Conservation (phyloP, 805 yeast species). For the Metschnikowia lachancei region DNA sequence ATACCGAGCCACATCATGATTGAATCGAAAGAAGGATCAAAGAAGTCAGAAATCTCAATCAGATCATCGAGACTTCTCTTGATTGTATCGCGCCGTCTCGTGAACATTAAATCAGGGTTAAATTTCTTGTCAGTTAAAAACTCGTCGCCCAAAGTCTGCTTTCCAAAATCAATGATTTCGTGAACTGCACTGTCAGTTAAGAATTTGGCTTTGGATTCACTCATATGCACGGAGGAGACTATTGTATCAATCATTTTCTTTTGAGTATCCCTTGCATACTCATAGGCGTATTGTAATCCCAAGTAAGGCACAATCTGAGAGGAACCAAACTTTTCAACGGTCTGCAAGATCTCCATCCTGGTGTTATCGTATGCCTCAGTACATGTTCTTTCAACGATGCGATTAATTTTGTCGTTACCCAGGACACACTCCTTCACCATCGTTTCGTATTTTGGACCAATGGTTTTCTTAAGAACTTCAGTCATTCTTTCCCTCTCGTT, state of each 20-base stretch:
- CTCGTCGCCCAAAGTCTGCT: conserved; percentile 59
- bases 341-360: conserved; percentile 47
- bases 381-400: conserved; percentile 58
- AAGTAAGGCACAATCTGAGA: conserved; percentile 52
- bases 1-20: conserved; percentile 48
- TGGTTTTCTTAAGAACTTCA: conserved; percentile 46
- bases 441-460: conserved; percentile 64
- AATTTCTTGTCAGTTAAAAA: conserved; percentile 60
- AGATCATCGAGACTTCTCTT: conserved; percentile 57
- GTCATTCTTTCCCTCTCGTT: conserved; percentile 48
- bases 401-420: conserved; percentile 58
- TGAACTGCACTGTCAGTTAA: conserved; percentile 60
- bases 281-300: conserved; percentile 63
- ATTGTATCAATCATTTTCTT: conserved; percentile 62
- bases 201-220: conserved; percentile 69
- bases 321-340: conserved; percentile 53
- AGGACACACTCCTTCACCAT: conserved; percentile 50
- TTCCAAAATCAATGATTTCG: conserved; percentile 61
- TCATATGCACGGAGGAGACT: conserved; percentile 55
- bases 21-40: conserved; percentile 72
- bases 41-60: conserved; percentile 67
- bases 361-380: conserved; percentile 60
- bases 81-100: conserved; percentile 62
- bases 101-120: conserved; percentile 77
- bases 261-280: conserved; percentile 70